Evolutionary conservation across 208 protist species (phyloP), one percentile per base, ranked within the genome.

Genomic region (Kentomonas sorsogonicus): DNA sequence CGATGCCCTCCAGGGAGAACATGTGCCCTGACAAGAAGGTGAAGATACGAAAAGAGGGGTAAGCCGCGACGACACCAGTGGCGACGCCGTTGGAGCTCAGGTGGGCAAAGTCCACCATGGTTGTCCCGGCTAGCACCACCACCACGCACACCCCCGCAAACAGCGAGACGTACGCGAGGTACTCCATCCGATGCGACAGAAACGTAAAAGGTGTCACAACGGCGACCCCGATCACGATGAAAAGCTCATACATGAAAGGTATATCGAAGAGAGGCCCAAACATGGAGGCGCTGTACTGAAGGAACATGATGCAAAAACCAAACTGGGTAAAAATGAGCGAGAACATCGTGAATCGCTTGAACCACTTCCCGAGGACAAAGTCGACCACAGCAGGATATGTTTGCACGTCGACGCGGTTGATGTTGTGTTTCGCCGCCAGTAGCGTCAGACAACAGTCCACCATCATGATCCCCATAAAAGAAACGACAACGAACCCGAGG

Each of bases 311-410:
- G 63, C 89, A 95, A 46, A 93, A 91, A 16, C 83, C 83, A 48
- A 95, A 89, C 53, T 92, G 88, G 25, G 82, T 95, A 61, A 91
- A 89, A 40, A 90, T 77, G 46, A 91, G 74, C 11, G 79, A 64
- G 54, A 81, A 82, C 38, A 85, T 62, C 1, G 77, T 83, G 33
- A 87, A 79, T 41, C 79, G 75, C 43, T 72, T 67, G 41, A 81
- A 79, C 38, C 61, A 68, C 26, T 51, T 40, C 16, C 87, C 81
- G 6, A 94, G 59, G 13, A 91, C 65, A 53, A 74, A 77, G 34
- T 70, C 63, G 16, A 89, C 87, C 30, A 94, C 87, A 10, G 74
- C 75, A 15, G 80, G 80, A 58, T 91, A 91, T 26, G 83, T 91
- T 54, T 68, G 63, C n/a, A 88, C 66, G 48, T 75, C 63, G 20